phyloP scores from a whole-genome alignment of 163 green algal genomes.

The Trebouxia gelatinosa region DNA sequence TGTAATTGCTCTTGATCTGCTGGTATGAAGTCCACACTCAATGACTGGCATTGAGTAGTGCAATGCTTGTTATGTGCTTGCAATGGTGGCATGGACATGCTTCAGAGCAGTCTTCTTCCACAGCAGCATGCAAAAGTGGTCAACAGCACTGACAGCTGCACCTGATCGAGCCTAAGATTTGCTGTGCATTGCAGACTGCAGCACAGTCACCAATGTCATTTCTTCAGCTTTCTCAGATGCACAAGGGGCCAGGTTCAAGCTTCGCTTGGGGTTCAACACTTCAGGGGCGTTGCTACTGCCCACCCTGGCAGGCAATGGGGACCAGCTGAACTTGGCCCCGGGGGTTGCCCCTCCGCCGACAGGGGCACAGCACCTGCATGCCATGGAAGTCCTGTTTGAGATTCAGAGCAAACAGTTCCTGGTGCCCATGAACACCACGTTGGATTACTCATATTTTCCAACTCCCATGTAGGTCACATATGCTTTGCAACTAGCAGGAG shows the following conservation, averaged over 20 bases:
- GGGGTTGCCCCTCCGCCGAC: background rate
- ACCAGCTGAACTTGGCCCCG: background rate
- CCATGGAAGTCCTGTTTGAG: slow-evolving; percentile 43
- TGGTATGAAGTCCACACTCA: too few species aligned
- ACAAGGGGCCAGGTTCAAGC: slow-evolving; percentile 38
- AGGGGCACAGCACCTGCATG: background rate
- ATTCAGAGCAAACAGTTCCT: slow-evolving; percentile 40
- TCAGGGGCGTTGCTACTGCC: slow-evolving; percentile 1
- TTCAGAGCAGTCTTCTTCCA: too few species aligned
- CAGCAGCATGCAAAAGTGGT: too few species aligned
- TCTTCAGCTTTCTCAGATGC: slow-evolving; percentile 28
- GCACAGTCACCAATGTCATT: too few species aligned
- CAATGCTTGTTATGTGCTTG: background rate
- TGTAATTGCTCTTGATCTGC: too few species aligned
- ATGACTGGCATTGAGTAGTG: background rate
- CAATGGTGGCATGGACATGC: too few species aligned
- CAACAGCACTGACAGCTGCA: too few species aligned
- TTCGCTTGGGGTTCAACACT: slow-evolving; percentile 45
- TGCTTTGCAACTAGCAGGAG: too few species aligned
- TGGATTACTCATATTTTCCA: slow-evolving; percentile 61
- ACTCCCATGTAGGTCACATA: too few species aligned
- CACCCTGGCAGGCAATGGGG: slow-evolving; percentile 22
- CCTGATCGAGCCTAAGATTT: too few species aligned
- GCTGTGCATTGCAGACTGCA: too few species aligned
- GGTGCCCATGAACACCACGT: slow-evolving; percentile 33